These are phyloP conservation scores for Penicillium diatomitis DNA, from an alignment of 495 filamentous ascomycete genomes.

Conservation along the genomic window DNA sequence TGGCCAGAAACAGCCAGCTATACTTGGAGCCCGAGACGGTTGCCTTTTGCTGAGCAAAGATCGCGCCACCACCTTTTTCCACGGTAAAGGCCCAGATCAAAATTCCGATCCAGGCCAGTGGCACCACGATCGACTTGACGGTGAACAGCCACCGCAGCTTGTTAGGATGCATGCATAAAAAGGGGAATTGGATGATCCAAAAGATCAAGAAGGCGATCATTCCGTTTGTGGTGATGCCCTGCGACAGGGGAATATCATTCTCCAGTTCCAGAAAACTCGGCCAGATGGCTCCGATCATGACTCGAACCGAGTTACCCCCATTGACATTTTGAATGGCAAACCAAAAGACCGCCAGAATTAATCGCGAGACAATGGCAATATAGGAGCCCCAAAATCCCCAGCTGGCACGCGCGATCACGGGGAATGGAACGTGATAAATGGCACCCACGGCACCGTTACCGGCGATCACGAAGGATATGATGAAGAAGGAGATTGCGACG, in stretches of 20 bases:
- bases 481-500: slow-evolving; percentile 52
- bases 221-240: slow-evolving; percentile 56
- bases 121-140: slow-evolving; percentile 36
- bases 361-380: slow-evolving; percentile 57
- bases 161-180: slow-evolving; percentile 39
- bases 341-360: slow-evolving; percentile 64
- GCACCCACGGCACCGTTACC: slow-evolving; percentile 55
- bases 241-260: slow-evolving; percentile 44
- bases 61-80: slow-evolving; percentile 20
- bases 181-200: slow-evolving; percentile 37
- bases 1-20: slow-evolving; percentile 36
- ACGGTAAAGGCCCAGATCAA: slow-evolving; percentile 41
- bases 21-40: slow-evolving; percentile 28
- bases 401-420: slow-evolving; percentile 54
- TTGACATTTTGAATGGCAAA: slow-evolving; percentile 61
- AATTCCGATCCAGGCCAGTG: slow-evolving; percentile 38
- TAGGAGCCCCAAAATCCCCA: slow-evolving; percentile 66
- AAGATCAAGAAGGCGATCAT: slow-evolving; percentile 59
- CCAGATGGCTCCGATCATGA: slow-evolving; percentile 63
- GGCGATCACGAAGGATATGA: slow-evolving; percentile 53
- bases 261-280: slow-evolving; percentile 47
- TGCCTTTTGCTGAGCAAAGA: slow-evolving; percentile 24
- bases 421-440: slow-evolving; percentile 58
- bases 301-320: slow-evolving; percentile 53
- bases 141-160: slow-evolving; percentile 37